Conservation (phyloP, 2,329 filamentous ascomycete genomes). For the Verticillium nubilum region DNA sequence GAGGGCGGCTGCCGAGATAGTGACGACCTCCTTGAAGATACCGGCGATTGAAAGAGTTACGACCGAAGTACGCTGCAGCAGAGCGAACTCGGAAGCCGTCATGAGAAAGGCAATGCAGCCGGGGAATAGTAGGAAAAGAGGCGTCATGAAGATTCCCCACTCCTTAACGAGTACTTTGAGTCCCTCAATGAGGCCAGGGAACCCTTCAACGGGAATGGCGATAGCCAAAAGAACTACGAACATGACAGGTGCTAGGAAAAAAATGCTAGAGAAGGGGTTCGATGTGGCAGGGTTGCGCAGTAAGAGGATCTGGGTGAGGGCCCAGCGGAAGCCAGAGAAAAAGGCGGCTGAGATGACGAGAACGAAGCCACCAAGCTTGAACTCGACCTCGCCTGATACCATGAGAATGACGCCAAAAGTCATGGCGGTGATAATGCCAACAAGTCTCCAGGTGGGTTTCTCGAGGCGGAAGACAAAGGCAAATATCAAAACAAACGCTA, state of each 20-base stretch:
- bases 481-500: conserved; percentile 92
- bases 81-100: conserved; percentile 93
- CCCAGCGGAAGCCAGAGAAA: conserved; percentile 96
- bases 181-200: conserved; percentile 61
- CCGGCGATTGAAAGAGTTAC: conserved; percentile 95
- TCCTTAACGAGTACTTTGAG: conserved; percentile 56
- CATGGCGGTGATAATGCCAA: conserved; percentile 87
- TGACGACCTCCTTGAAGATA: conserved; percentile 98
- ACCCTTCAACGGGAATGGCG: conserved; percentile 81
- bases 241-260: conserved; percentile 97
- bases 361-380: conserved; percentile 79
- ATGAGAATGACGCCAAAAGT: conserved; percentile 93
- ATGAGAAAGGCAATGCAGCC: conserved; percentile 90
- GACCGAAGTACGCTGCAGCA: conserved; percentile 90
- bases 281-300: conserved; percentile 90
- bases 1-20: conserved; percentile 80
- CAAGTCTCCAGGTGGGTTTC: conserved; percentile 76
- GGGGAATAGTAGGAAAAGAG: conserved; percentile 79
- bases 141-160: conserved; percentile 62
- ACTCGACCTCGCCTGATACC: conserved; percentile 92
- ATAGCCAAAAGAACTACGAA: conserved; percentile 76
- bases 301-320: conserved; percentile 93
- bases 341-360: conserved; percentile 91
- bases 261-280: conserved; percentile 95
- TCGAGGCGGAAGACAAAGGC: conserved; percentile 93